Percentiles rank a stretch among this genome's conserved stretches.
Conservation (phyloP, 225 moss, liverwort and hornwort genomes). For the Lunularia cruciata region DNA sequence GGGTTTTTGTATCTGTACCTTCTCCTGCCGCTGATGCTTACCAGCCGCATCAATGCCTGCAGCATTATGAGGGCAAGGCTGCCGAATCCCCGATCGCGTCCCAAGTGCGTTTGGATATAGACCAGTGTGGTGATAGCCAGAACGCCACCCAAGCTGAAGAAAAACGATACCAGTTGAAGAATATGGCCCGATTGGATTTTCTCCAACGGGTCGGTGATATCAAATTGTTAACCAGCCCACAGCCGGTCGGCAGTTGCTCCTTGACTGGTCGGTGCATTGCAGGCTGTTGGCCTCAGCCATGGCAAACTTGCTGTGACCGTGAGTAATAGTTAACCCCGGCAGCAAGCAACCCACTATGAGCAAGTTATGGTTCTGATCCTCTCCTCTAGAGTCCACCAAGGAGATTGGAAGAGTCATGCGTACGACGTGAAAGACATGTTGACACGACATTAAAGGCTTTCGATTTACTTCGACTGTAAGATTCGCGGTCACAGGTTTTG, state of each 20-base stretch:
- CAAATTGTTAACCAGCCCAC: conserved; percentile 28
- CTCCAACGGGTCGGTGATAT: conserved; percentile 22
- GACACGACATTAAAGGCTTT: too few species aligned
- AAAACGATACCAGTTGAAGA: conserved; percentile 40
- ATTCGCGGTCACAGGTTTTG: too few species aligned
- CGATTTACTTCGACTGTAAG: too few species aligned
- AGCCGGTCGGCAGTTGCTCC: not conserved
- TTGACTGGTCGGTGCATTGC: not conserved
- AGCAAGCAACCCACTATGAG: too few species aligned
- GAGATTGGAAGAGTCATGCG: too few species aligned
- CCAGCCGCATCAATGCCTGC: conserved; percentile 1
- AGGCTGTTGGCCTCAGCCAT: conserved; percentile 18
- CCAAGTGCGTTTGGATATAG: conserved; percentile 19
- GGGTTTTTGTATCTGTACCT: conserved; percentile 48
- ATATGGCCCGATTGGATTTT: conserved; percentile 9
- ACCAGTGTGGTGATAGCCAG: conserved; percentile 27
- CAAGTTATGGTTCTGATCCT: too few species aligned
- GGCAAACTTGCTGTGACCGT: conserved; percentile 29
- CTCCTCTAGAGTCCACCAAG: too few species aligned
- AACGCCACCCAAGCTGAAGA: conserved; percentile 24
- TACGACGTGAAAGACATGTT: too few species aligned
- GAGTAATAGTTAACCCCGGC: conserved; percentile 30
- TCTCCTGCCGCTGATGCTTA: conserved; percentile 30
- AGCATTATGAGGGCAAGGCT: conserved; percentile 21
- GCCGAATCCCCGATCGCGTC: conserved; percentile 28